These are phyloP conservation scores for Globisporangium parvum DNA, from an alignment of 352 stramenopile species.

Conservation along the genomic window DNA sequence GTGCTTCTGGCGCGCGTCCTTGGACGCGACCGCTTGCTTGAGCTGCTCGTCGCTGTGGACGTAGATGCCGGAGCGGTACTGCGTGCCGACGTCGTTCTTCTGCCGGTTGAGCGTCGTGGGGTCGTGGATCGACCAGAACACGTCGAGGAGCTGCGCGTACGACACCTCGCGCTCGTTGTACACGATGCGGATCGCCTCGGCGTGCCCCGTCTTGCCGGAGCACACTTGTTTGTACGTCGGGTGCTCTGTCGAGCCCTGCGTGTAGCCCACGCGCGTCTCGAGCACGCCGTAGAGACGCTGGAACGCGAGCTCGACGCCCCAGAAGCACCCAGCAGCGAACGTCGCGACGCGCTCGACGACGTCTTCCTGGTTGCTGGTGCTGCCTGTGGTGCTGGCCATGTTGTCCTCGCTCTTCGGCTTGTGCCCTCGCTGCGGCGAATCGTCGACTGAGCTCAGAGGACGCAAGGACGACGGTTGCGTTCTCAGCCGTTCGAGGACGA, in stretches of 20 bases:
- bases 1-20: slow-evolving; percentile 62
- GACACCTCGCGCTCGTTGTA: slow-evolving; percentile 88
- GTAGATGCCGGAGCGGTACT: slow-evolving; percentile 96
- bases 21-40: slow-evolving; percentile 52
- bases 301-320: slow-evolving; percentile 95
- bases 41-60: slow-evolving; percentile 90
- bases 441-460: neutral
- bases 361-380: slow-evolving; percentile 2
- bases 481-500: neutral
- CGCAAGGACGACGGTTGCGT: neutral
- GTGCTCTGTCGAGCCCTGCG: slow-evolving; percentile 68
- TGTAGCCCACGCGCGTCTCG: slow-evolving; percentile 89
- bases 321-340: slow-evolving; percentile 97
- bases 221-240: slow-evolving; percentile 96
- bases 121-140: slow-evolving; percentile 91
- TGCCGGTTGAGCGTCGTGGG: slow-evolving; percentile 88
- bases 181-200: slow-evolving; percentile 91
- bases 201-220: slow-evolving; percentile 89
- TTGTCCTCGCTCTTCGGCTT: too few species aligned
- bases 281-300: slow-evolving; percentile 93
- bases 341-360: slow-evolving; percentile 61
- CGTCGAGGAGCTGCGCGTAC: slow-evolving; percentile 69
- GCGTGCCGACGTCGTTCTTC: slow-evolving; percentile 88
- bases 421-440: too few species aligned
- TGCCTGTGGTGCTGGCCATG: neutral